Conservation (phyloP, 495 filamentous ascomycete genomes). For the Tetracladium marchalianum region DNA sequence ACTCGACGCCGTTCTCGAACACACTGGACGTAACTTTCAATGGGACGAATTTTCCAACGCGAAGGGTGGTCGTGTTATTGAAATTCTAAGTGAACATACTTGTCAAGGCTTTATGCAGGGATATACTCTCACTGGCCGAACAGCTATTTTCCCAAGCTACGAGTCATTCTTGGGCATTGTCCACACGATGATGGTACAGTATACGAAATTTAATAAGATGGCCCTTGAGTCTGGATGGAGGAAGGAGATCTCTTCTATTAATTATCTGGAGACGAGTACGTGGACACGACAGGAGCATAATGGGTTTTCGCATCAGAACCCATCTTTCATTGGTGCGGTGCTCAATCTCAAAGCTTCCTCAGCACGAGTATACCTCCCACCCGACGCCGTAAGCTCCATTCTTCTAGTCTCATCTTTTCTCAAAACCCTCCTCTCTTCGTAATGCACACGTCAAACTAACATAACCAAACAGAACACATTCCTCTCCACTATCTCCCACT, state of each 20-base stretch:
- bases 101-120: slow-evolving; percentile 59
- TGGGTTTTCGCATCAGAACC: slow-evolving; percentile 69
- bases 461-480: slow-evolving; percentile 43
- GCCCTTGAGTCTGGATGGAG: slow-evolving; percentile 43
- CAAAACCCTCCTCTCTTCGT: neutral
- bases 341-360: slow-evolving; percentile 57
- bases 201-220: slow-evolving; percentile 66
- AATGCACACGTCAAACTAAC: neutral
- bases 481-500: slow-evolving; percentile 54
- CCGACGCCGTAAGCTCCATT: slow-evolving; percentile 40
- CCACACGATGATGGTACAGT: slow-evolving; percentile 75
- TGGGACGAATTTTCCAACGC: slow-evolving; percentile 56
- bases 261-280: slow-evolving; percentile 67
- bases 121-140: slow-evolving; percentile 61
- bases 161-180: slow-evolving; percentile 67
- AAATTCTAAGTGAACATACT: slow-evolving; percentile 62
- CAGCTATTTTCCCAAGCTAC: slow-evolving; percentile 59
- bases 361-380: slow-evolving; percentile 64
- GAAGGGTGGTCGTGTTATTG: slow-evolving; percentile 59
- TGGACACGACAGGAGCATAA: slow-evolving; percentile 73
- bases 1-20: slow-evolving; percentile 48
- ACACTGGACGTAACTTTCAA: slow-evolving; percentile 61
- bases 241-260: slow-evolving; percentile 48
- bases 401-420: neutral
- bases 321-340: slow-evolving; percentile 65